A percentile compares a stretch with the other conserved stretches of the same genome.
Conservation (phyloP, 345 rosid genomes). For the Acer saccharum region DNA sequence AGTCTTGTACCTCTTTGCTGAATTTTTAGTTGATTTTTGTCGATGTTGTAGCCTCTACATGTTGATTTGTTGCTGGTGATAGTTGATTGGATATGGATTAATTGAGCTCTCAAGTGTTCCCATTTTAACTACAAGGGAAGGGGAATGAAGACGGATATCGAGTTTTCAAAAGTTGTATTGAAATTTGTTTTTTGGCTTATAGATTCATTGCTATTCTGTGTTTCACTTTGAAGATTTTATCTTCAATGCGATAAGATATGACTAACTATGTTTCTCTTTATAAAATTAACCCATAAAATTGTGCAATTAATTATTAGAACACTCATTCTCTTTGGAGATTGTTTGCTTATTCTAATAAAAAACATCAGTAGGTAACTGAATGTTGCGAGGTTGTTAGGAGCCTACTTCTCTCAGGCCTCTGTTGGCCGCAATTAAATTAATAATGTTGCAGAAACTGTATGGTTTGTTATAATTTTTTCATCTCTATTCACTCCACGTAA, state of each 20-base stretch:
- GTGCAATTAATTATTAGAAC: not conserved
- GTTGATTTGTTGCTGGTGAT: no score
- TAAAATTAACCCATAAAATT: no score
- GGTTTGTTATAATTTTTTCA: not conserved
- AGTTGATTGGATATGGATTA: not conserved
- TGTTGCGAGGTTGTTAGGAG: not conserved
- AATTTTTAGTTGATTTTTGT: not conserved
- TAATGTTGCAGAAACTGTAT: not conserved
- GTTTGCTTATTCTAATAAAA: not conserved
- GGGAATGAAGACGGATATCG: not conserved
- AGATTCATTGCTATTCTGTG: not conserved
- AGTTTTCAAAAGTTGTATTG: not conserved
- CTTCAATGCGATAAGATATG: not conserved
- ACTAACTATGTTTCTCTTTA: no score
- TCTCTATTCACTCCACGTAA: not conserved
- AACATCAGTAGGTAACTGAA: not conserved
- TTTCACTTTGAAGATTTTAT: not conserved
- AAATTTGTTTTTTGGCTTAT: not conserved
- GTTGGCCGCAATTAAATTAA: not conserved
- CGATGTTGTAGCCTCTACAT: not conserved
- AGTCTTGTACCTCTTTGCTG: not conserved
- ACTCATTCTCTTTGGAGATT: not conserved
- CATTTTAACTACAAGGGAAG: no score
- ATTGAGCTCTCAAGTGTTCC: not conserved
- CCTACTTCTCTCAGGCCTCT: not conserved